These are phyloP conservation scores for Leishmania tarentolae DNA, from an alignment of 208 protist species.

Conservation along the genomic window DNA sequence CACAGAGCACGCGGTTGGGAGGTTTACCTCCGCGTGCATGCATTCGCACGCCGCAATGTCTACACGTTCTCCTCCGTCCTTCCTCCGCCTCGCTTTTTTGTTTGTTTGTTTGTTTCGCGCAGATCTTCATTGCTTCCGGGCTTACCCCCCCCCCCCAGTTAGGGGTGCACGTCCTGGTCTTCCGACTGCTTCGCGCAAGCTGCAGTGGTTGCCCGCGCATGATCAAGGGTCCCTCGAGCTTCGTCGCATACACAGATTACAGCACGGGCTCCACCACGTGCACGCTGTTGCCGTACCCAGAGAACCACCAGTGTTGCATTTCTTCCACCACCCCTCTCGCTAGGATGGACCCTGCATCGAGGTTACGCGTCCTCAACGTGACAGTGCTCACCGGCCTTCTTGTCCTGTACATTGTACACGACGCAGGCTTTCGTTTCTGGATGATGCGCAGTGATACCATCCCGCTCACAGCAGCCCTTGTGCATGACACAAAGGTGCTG, in stretches of 20 bases:
- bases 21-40: neutral
- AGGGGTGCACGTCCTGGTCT: neutral
- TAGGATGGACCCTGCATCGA: conserved; percentile 11
- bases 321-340: neutral
- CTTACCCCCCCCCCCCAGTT: neutral
- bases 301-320: neutral
- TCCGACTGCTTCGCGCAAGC: neutral
- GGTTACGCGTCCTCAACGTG: conserved; percentile 14
- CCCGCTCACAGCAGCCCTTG: conserved; percentile 10
- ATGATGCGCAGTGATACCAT: conserved; percentile 21
- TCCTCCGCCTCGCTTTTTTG: neutral
- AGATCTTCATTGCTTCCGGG: neutral
- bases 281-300: no score
- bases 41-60: neutral
- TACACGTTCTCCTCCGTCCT: neutral
- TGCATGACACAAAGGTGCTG: conserved; percentile 4
- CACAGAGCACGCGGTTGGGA: neutral
- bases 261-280: neutral
- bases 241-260: neutral
- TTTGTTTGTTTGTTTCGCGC: neutral
- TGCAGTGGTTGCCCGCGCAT: neutral
- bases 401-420: conserved; percentile 22
- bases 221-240: neutral
- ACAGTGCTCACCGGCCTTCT: conserved; percentile 22
- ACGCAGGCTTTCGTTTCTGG: conserved; percentile 28